These are phyloP conservation scores for Pyricularia sp. DNA, from an alignment of 2,329 filamentous ascomycete genomes.

Conservation along the genomic window DNA sequence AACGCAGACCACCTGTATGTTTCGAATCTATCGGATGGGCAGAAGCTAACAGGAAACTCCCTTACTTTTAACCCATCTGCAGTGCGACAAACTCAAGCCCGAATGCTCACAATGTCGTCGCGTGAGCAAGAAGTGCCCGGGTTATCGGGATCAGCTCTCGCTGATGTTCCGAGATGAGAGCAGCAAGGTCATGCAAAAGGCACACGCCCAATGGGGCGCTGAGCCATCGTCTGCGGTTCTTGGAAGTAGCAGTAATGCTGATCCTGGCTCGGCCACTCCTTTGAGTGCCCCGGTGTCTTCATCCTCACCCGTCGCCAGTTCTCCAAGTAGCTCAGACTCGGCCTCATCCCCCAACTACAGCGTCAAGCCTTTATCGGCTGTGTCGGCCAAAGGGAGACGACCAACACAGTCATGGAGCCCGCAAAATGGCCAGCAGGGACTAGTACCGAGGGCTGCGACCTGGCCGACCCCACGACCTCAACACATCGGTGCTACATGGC, in stretches of 20 bases:
- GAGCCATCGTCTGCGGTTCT: constrained; percentile 8
- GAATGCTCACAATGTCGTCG: constrained; percentile 55
- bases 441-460: background rate
- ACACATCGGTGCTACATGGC: constrained; percentile 31
- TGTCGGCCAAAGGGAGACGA: background rate
- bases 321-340: constrained; percentile 11
- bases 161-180: constrained; percentile 60
- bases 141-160: constrained; percentile 54
- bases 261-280: constrained; percentile 10
- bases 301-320: constrained; percentile 9
- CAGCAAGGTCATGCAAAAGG: constrained; percentile 50
- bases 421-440: background rate
- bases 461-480: constrained; percentile 9
- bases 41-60: background rate
- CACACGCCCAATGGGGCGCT: constrained; percentile 40
- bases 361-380: constrained; percentile 3
- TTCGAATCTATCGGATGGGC: background rate
- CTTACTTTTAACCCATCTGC: background rate
- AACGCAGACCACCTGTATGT: background rate
- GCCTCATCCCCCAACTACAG: constrained; percentile 16
- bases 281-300: constrained; percentile 9
- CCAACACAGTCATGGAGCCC: background rate
- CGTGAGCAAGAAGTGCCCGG: constrained; percentile 50
- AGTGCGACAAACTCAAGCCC: constrained; percentile 53
- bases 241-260: background rate